A percentile compares a stretch with the other conserved stretches of the same genome.
Conservation (phyloP, 306 rosid species). For the Fragaria ananassa region DNA sequence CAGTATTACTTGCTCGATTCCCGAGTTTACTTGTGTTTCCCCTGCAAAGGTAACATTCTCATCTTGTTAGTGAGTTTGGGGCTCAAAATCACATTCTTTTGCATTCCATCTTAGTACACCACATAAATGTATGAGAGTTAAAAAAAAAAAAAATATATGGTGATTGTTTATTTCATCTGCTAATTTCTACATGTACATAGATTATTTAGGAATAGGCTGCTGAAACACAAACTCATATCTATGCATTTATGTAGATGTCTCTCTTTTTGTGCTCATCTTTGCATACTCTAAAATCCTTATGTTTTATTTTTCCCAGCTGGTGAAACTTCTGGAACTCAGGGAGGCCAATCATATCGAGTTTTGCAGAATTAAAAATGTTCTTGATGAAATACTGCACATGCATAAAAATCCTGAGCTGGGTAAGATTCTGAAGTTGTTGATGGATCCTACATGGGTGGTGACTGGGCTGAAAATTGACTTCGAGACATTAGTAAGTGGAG, state of each 20-base stretch:
- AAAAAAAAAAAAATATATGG: not conserved
- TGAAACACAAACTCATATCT: not conserved
- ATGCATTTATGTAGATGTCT: not conserved
- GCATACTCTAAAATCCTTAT: constrained; percentile 11
- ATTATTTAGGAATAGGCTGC: not conserved
- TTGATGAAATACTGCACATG: constrained; percentile 83
- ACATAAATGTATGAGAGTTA: not conserved
- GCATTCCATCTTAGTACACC: not conserved
- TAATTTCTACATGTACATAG: not conserved
- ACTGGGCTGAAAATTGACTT: constrained; percentile 85
- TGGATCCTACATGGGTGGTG: constrained; percentile 84
- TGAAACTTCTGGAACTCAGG: constrained; percentile 86
- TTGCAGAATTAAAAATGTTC: constrained; percentile 84
- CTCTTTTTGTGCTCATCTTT: not conserved
- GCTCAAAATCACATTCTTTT: not conserved
- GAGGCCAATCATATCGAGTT: constrained; percentile 94
- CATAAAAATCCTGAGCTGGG: constrained; percentile 53
- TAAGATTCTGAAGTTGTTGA: constrained; percentile 67
- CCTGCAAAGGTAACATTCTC: constrained; percentile 78
- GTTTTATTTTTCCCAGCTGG: constrained; percentile 63
- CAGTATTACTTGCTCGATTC: constrained; percentile 70
- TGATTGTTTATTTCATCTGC: not conserved
- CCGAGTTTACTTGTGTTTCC: constrained; percentile 92
- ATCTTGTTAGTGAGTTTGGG: constrained; percentile 22
- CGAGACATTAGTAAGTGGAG: constrained; percentile 64